Evolutionary conservation across 768 basidiomycete genomes (phyloP).

Genomic region (Lactarius indigo): DNA sequence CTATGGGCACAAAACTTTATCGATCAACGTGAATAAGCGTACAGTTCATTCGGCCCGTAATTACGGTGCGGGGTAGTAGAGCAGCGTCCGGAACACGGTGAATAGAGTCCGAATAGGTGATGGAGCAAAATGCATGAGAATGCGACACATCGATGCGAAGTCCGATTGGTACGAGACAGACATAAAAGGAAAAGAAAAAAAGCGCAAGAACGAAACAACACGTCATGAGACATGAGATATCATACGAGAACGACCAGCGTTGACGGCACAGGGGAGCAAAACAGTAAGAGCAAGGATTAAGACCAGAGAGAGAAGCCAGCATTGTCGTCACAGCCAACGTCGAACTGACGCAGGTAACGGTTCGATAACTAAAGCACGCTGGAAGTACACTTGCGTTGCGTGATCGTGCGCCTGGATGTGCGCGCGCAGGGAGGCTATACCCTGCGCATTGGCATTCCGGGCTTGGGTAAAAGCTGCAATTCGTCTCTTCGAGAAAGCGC

Average conservation of each 20-base stretch:
- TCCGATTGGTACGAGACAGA: not conserved
- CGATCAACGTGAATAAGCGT: not conserved
- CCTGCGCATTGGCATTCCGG: constrained; percentile 3
- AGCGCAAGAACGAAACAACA: not conserved
- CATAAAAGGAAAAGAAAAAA: not conserved
- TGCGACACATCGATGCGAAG: not conserved
- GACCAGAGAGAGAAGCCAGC: not conserved
- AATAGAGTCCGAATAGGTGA: not conserved
- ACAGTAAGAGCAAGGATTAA: not conserved
- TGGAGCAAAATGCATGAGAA: not conserved
- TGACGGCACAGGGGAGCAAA: not conserved
- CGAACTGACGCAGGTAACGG: constrained; percentile 15
- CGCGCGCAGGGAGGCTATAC: not conserved
- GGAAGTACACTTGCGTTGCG: constrained; percentile 9
- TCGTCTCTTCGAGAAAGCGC: constrained; percentile 15
- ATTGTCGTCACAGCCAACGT: constrained; percentile 17
- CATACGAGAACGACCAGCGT: constrained; percentile 3
- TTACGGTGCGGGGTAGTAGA: not conserved
- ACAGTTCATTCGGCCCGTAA: constrained; percentile 9
- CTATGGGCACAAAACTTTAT: constrained; percentile 1
- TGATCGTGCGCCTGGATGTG: constrained; percentile 18
- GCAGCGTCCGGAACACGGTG: constrained; percentile 10
- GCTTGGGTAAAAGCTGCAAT: constrained; percentile 10
- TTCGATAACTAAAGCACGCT: constrained; percentile 2
- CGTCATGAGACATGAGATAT: not conserved